These are phyloP conservation scores for Huntiella decipiens DNA, from an alignment of 2,329 filamentous ascomycete species.

Conservation along the genomic window DNA sequence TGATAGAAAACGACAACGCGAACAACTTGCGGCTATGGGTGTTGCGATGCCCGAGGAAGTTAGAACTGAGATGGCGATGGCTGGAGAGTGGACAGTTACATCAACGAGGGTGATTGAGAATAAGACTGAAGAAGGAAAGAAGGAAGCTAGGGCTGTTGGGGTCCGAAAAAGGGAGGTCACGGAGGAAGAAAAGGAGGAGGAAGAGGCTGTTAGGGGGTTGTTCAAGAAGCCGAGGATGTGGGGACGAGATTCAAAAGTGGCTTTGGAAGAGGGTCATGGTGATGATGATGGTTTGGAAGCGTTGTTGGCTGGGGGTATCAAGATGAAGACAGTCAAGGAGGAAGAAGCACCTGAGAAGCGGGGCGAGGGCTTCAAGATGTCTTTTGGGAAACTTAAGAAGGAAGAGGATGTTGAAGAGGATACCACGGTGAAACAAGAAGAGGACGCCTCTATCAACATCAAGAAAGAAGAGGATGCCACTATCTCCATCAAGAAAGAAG, in stretches of 20 bases:
- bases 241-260: slow-evolving; percentile 34
- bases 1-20: slow-evolving; percentile 65
- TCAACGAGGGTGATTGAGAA: slow-evolving; percentile 39
- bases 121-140: slow-evolving; percentile 16
- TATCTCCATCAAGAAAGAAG: slow-evolving; percentile 13
- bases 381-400: slow-evolving; percentile 15
- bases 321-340: neutral
- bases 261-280: slow-evolving; percentile 18
- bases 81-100: slow-evolving; percentile 69
- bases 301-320: slow-evolving; percentile 26
- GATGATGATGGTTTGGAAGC: slow-evolving; percentile 43
- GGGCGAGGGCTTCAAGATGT: neutral
- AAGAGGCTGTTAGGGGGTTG: slow-evolving; percentile 35
- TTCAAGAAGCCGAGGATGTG: slow-evolving; percentile 40
- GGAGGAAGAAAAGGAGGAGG: slow-evolving; percentile 42
- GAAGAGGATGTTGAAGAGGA: slow-evolving; percentile 11
- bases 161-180: slow-evolving; percentile 43
- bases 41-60: slow-evolving; percentile 66
- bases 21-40: slow-evolving; percentile 74
- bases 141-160: slow-evolving; percentile 32
- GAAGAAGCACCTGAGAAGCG: neutral
- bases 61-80: slow-evolving; percentile 64
- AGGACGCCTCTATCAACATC: slow-evolving; percentile 11
- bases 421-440: neutral
- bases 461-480: slow-evolving; percentile 9